These are phyloP conservation scores for Amanita pseudoporphyria DNA, from an alignment of 768 basidiomycete species.

Conservation along the genomic window DNA sequence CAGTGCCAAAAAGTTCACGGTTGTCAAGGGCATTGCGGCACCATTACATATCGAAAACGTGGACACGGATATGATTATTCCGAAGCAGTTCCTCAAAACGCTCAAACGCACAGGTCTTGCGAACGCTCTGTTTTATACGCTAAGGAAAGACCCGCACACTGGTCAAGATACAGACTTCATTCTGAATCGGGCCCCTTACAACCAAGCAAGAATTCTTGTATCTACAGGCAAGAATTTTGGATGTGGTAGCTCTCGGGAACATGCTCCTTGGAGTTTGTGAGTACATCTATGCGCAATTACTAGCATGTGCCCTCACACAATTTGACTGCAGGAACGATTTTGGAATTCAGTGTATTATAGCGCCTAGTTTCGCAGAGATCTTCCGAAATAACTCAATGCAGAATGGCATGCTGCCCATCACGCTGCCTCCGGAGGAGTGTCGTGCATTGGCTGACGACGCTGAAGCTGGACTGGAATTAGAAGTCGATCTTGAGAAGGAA, in stretches of 20 bases:
- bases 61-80: conserved; percentile 93
- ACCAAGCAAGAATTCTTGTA: conserved; percentile 69
- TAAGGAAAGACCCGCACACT: conserved; percentile 69
- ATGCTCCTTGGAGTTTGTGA: conserved; percentile 82
- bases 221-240: conserved; percentile 88
- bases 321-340: conserved; percentile 60
- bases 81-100: conserved; percentile 90
- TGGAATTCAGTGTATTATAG: conserved; percentile 81
- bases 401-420: conserved; percentile 84
- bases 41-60: conserved; percentile 79
- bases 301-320: conserved; percentile 2
- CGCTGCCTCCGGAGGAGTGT: conserved; percentile 63
- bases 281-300: conserved; percentile 17
- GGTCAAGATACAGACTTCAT: conserved; percentile 79
- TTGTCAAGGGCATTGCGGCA: conserved; percentile 67
- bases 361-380: conserved; percentile 87
- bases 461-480: conserved; percentile 61
- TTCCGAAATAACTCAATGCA: conserved; percentile 88
- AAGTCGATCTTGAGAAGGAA: conserved; percentile 77
- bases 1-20: conserved; percentile 50
- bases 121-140: conserved; percentile 72
- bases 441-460: conserved; percentile 69
- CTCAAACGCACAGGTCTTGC: conserved; percentile 84
- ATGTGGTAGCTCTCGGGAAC: conserved; percentile 84
- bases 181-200: conserved; percentile 72